Conservation (phyloP, 1,284 basidiomycete species). For the Anthracocystis panici-leucophaei region DNA sequence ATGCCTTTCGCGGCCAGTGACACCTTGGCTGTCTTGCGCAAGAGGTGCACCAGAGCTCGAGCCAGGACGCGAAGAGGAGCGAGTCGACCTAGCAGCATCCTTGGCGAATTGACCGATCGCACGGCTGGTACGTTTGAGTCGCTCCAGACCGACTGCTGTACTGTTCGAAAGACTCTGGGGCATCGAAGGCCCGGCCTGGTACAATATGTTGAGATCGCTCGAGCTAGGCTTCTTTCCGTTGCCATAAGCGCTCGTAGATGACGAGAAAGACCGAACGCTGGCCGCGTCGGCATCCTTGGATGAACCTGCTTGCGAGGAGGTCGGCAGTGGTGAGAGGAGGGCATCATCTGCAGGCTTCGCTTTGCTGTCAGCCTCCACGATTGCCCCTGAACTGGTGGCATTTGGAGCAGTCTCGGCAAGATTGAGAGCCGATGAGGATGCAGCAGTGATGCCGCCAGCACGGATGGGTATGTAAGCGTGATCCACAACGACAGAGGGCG, state of each 20-base stretch:
- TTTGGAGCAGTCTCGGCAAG: background rate
- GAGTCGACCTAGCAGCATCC: conserved; percentile 22
- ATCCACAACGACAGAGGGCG: conserved; percentile 36
- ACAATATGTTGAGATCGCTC: conserved; percentile 36
- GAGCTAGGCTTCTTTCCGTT: conserved; percentile 30
- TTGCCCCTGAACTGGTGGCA: background rate
- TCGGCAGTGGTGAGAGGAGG: conserved; percentile 4
- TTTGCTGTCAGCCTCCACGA: background rate
- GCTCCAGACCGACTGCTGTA: conserved; percentile 42
- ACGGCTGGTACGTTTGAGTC: conserved; percentile 32
- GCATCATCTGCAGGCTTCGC: background rate
- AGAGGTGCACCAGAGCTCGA: conserved; percentile 12
- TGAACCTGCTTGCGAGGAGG: background rate
- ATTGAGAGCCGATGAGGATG: conserved; percentile 20
- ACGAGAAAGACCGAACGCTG: conserved; percentile 19
- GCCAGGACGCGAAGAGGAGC: conserved; percentile 14
- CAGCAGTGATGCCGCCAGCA: conserved; percentile 34
- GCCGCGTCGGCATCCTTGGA: conserved; percentile 12
- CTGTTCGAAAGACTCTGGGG: conserved; percentile 37
- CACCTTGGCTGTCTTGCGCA: conserved; percentile 19
- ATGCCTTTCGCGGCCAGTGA: conserved; percentile 15
- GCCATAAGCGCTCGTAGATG: background rate
- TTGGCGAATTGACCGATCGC: conserved; percentile 40
- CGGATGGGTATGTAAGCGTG: conserved; percentile 46
- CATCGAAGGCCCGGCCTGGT: conserved; percentile 36